Base-by-base conservation (phyloP, 1,284 basidiomycete genomes). In the Sporisorium iseilematis-ciliati region DNA sequence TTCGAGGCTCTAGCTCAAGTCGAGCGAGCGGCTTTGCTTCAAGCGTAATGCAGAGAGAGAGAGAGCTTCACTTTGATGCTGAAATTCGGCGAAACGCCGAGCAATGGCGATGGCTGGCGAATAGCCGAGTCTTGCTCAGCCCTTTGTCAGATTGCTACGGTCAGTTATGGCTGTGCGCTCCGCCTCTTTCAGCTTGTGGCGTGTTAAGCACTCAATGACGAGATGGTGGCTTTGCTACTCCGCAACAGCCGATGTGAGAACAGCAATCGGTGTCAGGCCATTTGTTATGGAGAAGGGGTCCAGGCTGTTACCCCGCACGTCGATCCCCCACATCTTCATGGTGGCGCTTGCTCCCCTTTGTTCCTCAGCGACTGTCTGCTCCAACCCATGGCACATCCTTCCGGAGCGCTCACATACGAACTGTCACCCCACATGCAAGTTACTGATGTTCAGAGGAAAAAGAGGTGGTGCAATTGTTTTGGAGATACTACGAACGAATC, bases 381-480 rank as follows among this genome's bases (percentile, higher is more conserved):
- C 11, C n/a, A 35, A 5, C 8, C 20, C 41, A 29, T 29, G 3
- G 10, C 4, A 31, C 16, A 4, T 16, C n/a, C 3, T n/a, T 20
- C 16, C 18, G 18, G 23, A 20, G 1, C 21, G 20, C 20, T 52
- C 35, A 29, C 40, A 42, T 18, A 8, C 42, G 21, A 23, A 33
- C 20, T n/a, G 20, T 21, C 10, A n/a, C 51, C 26, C 21, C 21
- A 52, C 21, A 42, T 25, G 20, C 35, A 14, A 38, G 23, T 4
- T n/a, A n/a, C n/a, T n/a, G n/a, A 31, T n/a, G 11, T 16, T 21
- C 23, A n/a, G 10, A 26, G 26, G 21, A 42, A 26, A 62, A 57
- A 72, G 69, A 66, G 60, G 59, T 64, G 65, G 61, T 62, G 57
- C 52, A 31, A 54, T 59, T 48, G 40, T 20, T 54, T 62, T 51